These are phyloP conservation scores for Talaromyces sp. DNA, from an alignment of 2,329 filamentous ascomycete genomes.

Conservation along the genomic window DNA sequence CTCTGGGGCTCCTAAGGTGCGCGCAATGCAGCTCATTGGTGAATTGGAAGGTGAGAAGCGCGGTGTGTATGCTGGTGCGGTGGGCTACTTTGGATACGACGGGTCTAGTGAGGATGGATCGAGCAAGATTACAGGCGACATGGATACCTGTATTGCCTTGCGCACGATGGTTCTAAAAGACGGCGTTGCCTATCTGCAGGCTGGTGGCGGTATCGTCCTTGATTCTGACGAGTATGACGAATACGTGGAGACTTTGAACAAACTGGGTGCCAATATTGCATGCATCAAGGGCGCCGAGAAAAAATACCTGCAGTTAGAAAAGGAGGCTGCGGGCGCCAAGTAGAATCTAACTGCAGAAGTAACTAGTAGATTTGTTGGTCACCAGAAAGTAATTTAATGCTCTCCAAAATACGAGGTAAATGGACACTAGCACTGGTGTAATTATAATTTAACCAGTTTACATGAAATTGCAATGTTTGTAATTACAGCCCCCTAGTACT, in stretches of 20 bases:
- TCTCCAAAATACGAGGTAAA: background rate
- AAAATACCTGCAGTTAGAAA: slow-evolving; percentile 52
- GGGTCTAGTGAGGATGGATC: slow-evolving; percentile 63
- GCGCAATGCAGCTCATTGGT: slow-evolving; percentile 94
- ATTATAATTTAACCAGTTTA: background rate
- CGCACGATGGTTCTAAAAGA: slow-evolving; percentile 95
- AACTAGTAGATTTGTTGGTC: background rate
- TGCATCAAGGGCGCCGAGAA: slow-evolving; percentile 83
- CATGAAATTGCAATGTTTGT: background rate
- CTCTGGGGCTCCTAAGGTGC: slow-evolving; percentile 90
- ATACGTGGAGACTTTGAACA: slow-evolving; percentile 96
- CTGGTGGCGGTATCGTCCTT: slow-evolving; percentile 83
- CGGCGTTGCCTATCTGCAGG: slow-evolving; percentile 85
- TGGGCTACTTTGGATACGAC: slow-evolving; percentile 93
- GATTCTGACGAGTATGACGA: slow-evolving; percentile 89
- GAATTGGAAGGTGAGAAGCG: slow-evolving; percentile 92
- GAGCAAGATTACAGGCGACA: slow-evolving; percentile 69
- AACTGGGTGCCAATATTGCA: slow-evolving; percentile 83
- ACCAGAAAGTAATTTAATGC: background rate
- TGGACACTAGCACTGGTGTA: background rate
- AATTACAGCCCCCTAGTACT: background rate
- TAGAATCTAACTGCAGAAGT: background rate
- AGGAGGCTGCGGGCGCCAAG: slow-evolving; percentile 21
- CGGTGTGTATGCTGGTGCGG: slow-evolving; percentile 91
- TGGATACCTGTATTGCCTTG: slow-evolving; percentile 82